A percentile compares a stretch with the other conserved stretches of the same genome.
Conservation (phyloP, 305 asterid species). For the Fraxinus ornus region DNA sequence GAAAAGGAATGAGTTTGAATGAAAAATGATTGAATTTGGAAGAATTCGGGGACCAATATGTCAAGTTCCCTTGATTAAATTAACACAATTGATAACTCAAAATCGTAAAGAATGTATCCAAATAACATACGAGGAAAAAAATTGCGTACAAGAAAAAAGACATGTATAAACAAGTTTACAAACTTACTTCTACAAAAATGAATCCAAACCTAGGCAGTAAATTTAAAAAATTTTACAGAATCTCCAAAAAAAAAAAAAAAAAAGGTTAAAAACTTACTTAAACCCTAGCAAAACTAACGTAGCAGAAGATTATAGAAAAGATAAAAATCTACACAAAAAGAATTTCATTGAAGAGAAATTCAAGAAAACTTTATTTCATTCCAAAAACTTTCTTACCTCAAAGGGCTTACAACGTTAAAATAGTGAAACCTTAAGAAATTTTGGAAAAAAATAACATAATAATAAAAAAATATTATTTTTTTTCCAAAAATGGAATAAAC, state of each 20-base stretch:
- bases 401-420: too few relatives aligned
- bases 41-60: not conserved
- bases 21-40: not conserved
- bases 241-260: not conserved
- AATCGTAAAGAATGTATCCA: not conserved
- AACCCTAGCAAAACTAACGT: not conserved
- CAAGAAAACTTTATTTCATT: too few relatives aligned
- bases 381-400: too few relatives aligned
- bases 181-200: not conserved
- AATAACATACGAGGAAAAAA: not conserved
- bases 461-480: too few relatives aligned
- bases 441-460: too few relatives aligned
- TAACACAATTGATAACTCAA: not conserved
- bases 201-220: not conserved
- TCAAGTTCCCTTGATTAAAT: not conserved
- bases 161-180: not conserved
- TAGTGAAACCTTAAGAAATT: too few relatives aligned
- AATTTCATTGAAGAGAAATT: too few relatives aligned
- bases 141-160: not conserved
- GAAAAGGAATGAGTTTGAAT: not conserved
- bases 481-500: too few relatives aligned
- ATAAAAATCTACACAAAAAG: too few relatives aligned
- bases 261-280: not conserved
- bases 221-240: not conserved
- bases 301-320: too few relatives aligned